Base-by-base conservation (phyloP, 2,329 filamentous ascomycete species). In the Fusarium sarcochroum region DNA sequence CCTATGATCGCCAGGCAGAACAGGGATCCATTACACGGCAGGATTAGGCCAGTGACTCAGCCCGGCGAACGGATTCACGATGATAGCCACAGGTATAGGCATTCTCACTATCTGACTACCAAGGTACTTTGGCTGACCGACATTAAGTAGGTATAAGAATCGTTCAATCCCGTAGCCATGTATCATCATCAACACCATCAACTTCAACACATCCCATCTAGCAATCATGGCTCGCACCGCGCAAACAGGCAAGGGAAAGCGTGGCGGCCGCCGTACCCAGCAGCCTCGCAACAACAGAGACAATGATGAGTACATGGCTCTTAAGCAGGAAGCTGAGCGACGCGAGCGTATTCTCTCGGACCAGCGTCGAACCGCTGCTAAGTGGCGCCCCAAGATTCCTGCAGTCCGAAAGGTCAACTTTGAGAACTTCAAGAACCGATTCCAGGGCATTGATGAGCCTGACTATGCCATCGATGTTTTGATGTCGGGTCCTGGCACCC, bases 371-470 rank as follows among this genome's bases (percentile, higher is more conserved):
- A 73, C 66, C 13, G 77, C 75, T 14, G 72, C 79, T 50, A 81
- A 81, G 61, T 81, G 79, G 79, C 78, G 78, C 1, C 70, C 78
- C 57, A 81, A 81, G 78, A 78, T 84, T 20, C 78, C 79, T 2
- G 75, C 77, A 25, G 78, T 80, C n/a, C 76, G 79, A 48, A 80
- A 77, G 61, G 76, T 80, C 54, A 79, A 80, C 70, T 82, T 82
- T 55, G 80, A 82, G 64, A 76, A 79, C 67, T 83, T 81, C 74
- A 83, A 82, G 70, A 83, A 83, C 63, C 75, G 79, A 52, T 81
- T 79, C 63, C 71, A 78, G 14, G 73, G 73, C 13, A 45, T 77
- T 14, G 73, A 79, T 2, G 73, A 80, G 60, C 76, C 72, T 23
- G 75, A 78, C n/a, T 79, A 81, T 56, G 78, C 78, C 34, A 74